These are phyloP conservation scores for Keithomyces neogunnii DNA, from an alignment of 2,329 filamentous ascomycete genomes.

Conservation along the genomic window DNA sequence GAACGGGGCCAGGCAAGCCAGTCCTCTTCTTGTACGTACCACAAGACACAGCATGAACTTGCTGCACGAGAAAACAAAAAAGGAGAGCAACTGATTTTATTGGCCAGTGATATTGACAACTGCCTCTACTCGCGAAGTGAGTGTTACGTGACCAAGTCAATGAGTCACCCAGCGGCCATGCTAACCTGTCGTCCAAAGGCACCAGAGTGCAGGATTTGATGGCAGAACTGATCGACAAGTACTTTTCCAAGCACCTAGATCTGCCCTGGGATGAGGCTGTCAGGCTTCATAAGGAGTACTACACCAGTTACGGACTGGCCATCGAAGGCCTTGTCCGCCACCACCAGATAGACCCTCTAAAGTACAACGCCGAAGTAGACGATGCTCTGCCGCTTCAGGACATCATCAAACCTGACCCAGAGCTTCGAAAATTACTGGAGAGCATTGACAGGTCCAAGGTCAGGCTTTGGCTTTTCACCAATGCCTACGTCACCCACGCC, in stretches of 20 bases:
- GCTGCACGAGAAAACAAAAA: neutral
- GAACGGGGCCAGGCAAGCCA: constrained; percentile 24
- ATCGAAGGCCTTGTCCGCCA: constrained; percentile 91
- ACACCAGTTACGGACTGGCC: constrained; percentile 91
- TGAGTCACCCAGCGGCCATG: neutral
- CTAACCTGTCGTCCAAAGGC: constrained; percentile 31
- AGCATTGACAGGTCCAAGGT: constrained; percentile 80
- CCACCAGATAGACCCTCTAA: constrained; percentile 89
- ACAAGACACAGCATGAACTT: neutral
- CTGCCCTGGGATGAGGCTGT: constrained; percentile 71
- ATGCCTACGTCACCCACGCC: constrained; percentile 87
- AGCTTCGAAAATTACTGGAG: constrained; percentile 66
- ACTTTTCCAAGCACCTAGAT: constrained; percentile 61
- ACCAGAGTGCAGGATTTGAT: constrained; percentile 82
- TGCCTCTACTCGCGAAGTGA: constrained; percentile 86
- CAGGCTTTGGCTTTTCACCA: constrained; percentile 89
- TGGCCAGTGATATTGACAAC: constrained; percentile 90
- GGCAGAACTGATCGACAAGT: constrained; percentile 67
- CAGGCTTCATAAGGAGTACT: constrained; percentile 83
- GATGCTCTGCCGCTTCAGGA: constrained; percentile 84
- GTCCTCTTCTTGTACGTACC: constrained; percentile 34
- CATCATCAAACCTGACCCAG: constrained; percentile 70
- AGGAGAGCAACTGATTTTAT: neutral
- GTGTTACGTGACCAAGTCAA: constrained; percentile 14
- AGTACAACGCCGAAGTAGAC: constrained; percentile 91